A percentile compares a stretch with the other conserved stretches of the same genome.
phyloP scores from a whole-genome alignment of 2,329 filamentous ascomycete genomes.

The Ceratocystis diversiconidia region DNA sequence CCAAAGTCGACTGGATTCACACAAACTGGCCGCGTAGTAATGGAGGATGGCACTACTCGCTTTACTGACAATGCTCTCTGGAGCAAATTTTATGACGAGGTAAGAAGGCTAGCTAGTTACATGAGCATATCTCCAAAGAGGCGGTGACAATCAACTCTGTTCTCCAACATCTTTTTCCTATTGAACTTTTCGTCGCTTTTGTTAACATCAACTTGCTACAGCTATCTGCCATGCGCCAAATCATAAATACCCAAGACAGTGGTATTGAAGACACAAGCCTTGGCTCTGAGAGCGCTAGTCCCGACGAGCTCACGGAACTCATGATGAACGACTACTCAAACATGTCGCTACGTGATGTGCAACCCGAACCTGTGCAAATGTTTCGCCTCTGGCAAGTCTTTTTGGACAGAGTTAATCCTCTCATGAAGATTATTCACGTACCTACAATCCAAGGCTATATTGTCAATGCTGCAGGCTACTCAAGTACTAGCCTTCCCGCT shows the following conservation, averaged over 20 bases:
- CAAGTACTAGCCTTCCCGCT: constrained; percentile 34
- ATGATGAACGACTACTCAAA: constrained; percentile 32
- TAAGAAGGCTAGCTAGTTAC: constrained; percentile 23
- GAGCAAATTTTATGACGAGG: constrained; percentile 42
- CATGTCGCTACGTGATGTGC: constrained; percentile 35
- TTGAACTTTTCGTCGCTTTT: neutral
- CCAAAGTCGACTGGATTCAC: constrained; percentile 26
- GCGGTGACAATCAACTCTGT: neutral
- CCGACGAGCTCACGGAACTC: constrained; percentile 39
- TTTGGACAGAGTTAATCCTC: constrained; percentile 58
- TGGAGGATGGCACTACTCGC: constrained; percentile 39
- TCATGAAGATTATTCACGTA: constrained; percentile 58
- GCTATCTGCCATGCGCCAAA: constrained; percentile 45
- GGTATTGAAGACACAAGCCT: constrained; percentile 34
- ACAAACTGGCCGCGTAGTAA: constrained; percentile 38
- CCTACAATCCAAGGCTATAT: constrained; percentile 53
- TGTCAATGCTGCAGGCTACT: constrained; percentile 46
- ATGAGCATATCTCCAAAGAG: too few relatives aligned
- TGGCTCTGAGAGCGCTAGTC: constrained; percentile 36
- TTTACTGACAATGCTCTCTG: constrained; percentile 45
- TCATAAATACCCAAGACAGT: constrained; percentile 35
- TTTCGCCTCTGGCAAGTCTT: constrained; percentile 63
- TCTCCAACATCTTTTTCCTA: neutral
- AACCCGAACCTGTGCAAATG: constrained; percentile 51
- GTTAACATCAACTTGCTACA: constrained; percentile 21